A percentile compares a stretch with the other conserved stretches of the same genome.
phyloP scores from a whole-genome alignment of 2,329 filamentous ascomycete species.

The Didymella keratinophila region DNA sequence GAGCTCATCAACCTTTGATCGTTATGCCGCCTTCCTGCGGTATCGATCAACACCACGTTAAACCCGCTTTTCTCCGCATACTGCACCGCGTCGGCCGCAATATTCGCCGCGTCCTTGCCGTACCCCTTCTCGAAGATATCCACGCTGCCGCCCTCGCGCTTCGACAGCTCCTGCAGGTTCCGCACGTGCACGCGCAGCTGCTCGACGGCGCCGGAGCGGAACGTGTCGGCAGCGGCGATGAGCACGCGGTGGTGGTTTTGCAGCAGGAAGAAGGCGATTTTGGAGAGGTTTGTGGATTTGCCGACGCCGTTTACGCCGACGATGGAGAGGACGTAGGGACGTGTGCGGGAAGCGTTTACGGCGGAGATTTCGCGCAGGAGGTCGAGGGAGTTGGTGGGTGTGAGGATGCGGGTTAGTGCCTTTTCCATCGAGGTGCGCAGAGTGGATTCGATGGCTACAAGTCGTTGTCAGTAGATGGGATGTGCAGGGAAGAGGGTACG shows the following conservation, averaged over 20 bases:
- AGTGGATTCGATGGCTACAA: slow-evolving; percentile 74
- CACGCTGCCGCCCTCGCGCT: slow-evolving; percentile 79
- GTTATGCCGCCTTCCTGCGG: slow-evolving; percentile 92
- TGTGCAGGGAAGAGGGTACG: slow-evolving; percentile 16
- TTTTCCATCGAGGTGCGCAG: slow-evolving; percentile 89
- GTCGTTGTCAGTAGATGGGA: slow-evolving; percentile 21
- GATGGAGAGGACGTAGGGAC: slow-evolving; percentile 97
- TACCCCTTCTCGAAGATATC: slow-evolving; percentile 98
- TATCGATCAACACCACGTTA: slow-evolving; percentile 97
- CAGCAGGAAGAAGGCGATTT: slow-evolving; percentile 51
- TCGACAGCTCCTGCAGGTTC: slow-evolving; percentile 87
- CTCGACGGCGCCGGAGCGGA: slow-evolving; percentile 95
- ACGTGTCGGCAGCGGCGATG: slow-evolving; percentile 74
- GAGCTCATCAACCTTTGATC: slow-evolving; percentile 87
- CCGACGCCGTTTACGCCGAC: slow-evolving; percentile 98
- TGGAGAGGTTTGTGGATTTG: slow-evolving; percentile 96
- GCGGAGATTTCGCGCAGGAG: slow-evolving; percentile 88
- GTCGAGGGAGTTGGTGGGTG: slow-evolving; percentile 92
- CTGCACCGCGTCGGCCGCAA: slow-evolving; percentile 91
- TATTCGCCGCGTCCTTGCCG: slow-evolving; percentile 94
- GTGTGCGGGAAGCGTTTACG: slow-evolving; percentile 69
- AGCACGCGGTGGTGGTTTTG: slow-evolving; percentile 18
- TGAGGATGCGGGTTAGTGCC: slow-evolving; percentile 92
- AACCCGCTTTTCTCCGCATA: slow-evolving; percentile 78
- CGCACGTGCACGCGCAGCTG: slow-evolving; percentile 94